Evolutionary conservation across 257 asterid species (phyloP).

Genomic region (Gardenia jasminoides): DNA sequence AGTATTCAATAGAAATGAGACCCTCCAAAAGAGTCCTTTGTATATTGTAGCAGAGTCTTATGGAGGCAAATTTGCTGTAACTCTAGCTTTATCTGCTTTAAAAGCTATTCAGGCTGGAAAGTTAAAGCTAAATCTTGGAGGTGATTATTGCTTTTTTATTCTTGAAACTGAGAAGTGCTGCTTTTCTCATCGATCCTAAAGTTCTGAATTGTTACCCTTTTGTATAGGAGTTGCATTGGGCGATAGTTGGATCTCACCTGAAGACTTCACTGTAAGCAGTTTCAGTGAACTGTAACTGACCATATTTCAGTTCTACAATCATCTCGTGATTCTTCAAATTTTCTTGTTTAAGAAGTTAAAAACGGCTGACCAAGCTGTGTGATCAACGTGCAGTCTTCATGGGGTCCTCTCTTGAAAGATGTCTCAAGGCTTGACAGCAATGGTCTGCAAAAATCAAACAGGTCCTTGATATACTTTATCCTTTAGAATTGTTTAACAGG

Average conservation of each 20-base stretch:
- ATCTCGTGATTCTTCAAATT: neutral
- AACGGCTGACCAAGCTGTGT: neutral
- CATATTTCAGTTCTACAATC: constrained; percentile 12
- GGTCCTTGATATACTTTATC: constrained; percentile 34
- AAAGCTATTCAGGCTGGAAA: constrained; percentile 65
- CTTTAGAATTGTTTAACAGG: neutral
- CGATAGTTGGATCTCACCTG: constrained; percentile 94
- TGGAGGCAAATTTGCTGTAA: constrained; percentile 90
- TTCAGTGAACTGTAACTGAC: neutral
- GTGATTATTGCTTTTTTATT: constrained; percentile 25
- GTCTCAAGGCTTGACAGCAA: constrained; percentile 72
- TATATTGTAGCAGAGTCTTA: constrained; percentile 91
- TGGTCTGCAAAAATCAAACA: constrained; percentile 64
- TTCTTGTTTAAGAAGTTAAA: neutral
- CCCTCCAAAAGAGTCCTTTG: constrained; percentile 68
- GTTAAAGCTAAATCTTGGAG: constrained; percentile 79
- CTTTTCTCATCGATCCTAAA: neutral
- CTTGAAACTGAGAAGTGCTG: neutral
- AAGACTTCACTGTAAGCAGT: constrained; percentile 74
- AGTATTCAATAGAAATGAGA: constrained; percentile 56
- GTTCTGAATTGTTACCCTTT: neutral
- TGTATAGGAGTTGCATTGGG: constrained; percentile 81
- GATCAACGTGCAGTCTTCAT: constrained; percentile 54
- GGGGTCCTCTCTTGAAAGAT: constrained; percentile 97
- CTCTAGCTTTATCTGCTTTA: constrained; percentile 79